Conservation (phyloP, 2,329 filamentous ascomycete genomes). For the Exophiala viscosa region DNA sequence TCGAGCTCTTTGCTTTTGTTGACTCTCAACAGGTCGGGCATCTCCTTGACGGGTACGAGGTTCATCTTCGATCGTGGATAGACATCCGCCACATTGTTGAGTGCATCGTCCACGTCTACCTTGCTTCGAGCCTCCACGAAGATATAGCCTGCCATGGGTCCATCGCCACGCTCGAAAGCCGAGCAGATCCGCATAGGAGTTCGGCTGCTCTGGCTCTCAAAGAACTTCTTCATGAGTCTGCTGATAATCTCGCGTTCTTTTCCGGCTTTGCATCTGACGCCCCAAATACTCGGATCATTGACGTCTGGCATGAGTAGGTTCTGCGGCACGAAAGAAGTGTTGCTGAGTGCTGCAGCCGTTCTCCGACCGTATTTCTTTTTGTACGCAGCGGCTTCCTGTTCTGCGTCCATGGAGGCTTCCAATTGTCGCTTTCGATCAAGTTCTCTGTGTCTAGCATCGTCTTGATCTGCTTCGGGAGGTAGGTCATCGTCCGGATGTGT, state of each 20-base stretch:
- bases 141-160: conserved; percentile 87
- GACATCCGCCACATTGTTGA: conserved; percentile 82
- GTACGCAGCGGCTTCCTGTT: conserved; percentile 83
- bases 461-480: conserved; percentile 69
- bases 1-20: conserved; percentile 80
- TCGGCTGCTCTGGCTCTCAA: conserved; percentile 73
- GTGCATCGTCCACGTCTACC: conserved; percentile 75
- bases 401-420: conserved; percentile 82
- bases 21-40: conserved; percentile 91
- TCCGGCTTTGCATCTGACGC: conserved; percentile 85
- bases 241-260: conserved; percentile 92
- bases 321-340: conserved; percentile 76
- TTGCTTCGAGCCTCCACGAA: conserved; percentile 90
- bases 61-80: conserved; percentile 85
- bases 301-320: conserved; percentile 85
- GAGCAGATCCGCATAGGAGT: conserved; percentile 81
- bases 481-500: conserved; percentile 86
- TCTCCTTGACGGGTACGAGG: conserved; percentile 91
- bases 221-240: conserved; percentile 80
- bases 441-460: conserved; percentile 89
- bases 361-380: conserved; percentile 84
- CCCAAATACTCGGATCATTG: conserved; percentile 94
- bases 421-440: conserved; percentile 88
- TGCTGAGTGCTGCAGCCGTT: conserved; percentile 59
- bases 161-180: conserved; percentile 77